A percentile compares a stretch with the other conserved stretches of the same genome.
phyloP scores from a whole-genome alignment of 2,329 filamentous ascomycete genomes.

The Colletotrichum filicis region DNA sequence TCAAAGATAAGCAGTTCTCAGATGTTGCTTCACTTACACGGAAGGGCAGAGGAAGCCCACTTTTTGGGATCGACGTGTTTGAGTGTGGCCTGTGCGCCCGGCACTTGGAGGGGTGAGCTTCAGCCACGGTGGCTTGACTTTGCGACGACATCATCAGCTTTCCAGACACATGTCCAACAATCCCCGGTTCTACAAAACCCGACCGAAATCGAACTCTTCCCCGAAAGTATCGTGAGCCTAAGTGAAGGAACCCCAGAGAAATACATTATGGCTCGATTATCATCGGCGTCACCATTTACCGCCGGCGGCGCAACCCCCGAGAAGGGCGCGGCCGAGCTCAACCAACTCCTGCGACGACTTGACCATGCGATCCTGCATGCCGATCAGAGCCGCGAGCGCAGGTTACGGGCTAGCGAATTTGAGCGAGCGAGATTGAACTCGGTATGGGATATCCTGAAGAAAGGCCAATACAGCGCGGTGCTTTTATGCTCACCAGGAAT shows the following conservation, averaged over 20 bases:
- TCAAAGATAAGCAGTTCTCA: neutral
- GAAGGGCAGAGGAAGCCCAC: neutral
- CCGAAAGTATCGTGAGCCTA: neutral
- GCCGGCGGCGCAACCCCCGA: conserved; percentile 39
- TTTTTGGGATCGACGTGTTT: neutral
- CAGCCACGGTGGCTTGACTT: conserved; percentile 37
- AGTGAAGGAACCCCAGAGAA: neutral
- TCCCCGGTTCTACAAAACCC: too few relatives aligned
- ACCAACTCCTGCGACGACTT: conserved; percentile 72
- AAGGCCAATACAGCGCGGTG: too few relatives aligned
- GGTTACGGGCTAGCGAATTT: conserved; percentile 70
- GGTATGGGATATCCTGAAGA: conserved; percentile 43
- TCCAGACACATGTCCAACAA: conserved; percentile 25
- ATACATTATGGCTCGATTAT: conserved; percentile 30
- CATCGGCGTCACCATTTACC: conserved; percentile 5
- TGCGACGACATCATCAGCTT: conserved; percentile 33
- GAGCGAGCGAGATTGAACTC: conserved; percentile 63
- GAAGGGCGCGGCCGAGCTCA: conserved; percentile 60
- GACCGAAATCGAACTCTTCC: neutral
- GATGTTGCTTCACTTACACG: neutral
- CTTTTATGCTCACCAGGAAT: neutral
- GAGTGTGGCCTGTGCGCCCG: conserved; percentile 18
- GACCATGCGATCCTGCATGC: conserved; percentile 73
- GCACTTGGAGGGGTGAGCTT: conserved; percentile 27
- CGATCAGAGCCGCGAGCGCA: conserved; percentile 67